Base-by-base conservation (phyloP, 2,329 filamentous ascomycete genomes). In the Arthroderma sp. region DNA sequence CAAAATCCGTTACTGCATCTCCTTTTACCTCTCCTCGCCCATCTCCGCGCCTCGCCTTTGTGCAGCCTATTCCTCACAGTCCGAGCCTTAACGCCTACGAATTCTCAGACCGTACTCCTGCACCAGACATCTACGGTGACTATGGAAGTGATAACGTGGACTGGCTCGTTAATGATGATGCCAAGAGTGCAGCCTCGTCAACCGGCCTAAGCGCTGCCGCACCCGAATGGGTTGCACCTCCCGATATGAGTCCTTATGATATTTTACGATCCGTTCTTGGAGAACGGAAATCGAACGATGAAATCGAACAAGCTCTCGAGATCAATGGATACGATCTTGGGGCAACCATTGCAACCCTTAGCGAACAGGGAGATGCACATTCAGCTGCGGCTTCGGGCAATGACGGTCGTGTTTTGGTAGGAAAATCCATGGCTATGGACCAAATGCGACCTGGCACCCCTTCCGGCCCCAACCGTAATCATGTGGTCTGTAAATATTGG, bases 241-340 rank as follows among this genome's bases (percentile, higher is more conserved):
- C 79, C 46, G 88, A 96, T 58, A 96, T 98, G 89, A 93, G 86
- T 47, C 89, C 91, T 0, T 94, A 95, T 65, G 91, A 98, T 60
- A 96, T 98, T 77, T 73, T 98, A 45, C 84, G 91, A 50, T 95
- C 89, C 4, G 93, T 98, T 36, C 72, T 98, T 28, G 86, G 89
- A 40, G 86, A 91, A 55, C 80, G 86, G 44, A 82, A 84, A 57
- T 83, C 86, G 2, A 89, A 96, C 56, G 88, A 96, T 42, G 91
- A 98, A 63, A 89, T 98, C 40, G 88, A 95, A 60, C 75, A 80
- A n/a, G 86, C 89, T 4, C 74, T 98, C 39, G 86, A 89, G 53
- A 74, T 79, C 47, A 89, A 95, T 60, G 83, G 84, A 46, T 98
- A 95, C 60, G 91, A 98, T 58, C 73, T 98, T 27, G 93, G 86